Base-by-base conservation (phyloP, 1,139 yeast genomes). In the Debaryomyces coudertii region DNA sequence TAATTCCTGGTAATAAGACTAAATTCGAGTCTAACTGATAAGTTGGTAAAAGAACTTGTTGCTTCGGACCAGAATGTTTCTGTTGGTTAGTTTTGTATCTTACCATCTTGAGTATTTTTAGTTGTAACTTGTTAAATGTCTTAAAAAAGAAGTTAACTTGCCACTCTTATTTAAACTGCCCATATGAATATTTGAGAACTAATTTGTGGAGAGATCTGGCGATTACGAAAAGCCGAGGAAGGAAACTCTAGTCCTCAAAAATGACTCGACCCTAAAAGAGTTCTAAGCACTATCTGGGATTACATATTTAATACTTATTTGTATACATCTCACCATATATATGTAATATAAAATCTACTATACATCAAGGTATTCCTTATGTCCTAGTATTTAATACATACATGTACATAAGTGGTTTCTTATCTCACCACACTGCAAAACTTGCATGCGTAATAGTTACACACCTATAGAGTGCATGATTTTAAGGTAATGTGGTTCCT, bases 1-100 rank as follows among this genome's bases (percentile, higher is more conserved):
- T 71, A 42, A 82, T 76, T 0, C 87, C 87, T 1, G 89, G 88
- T 11, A 83, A 59, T 30, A 82, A 68, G 11, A 83, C 80, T 48
- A 82, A 61, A 52, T 69, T 72, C 37, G 77, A 71, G 55, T 73
- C 79, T 33, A 73, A 62, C 44, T 65, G 66, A 56, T 74, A 74
- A 28, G 71, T 66, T 29, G 80, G 79, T 42, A 75, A 61, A 14
- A 65, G 66, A 43, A 66, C 50, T 50, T 51, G 57, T 40, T 52
- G 61, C 15, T 37, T 50, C n/a, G 30, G 18, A 12, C 28, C 34
- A 8, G 40, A n/a, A n/a, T 20, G n/a, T 6, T 28, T 38, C 16
- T 28, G 31, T 20, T 27, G 35, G 18, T 38, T 38, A 12, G 29
- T 22, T 23, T 44, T 45, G 28, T 38, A 44, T 37, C 42, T 44